Conservation (phyloP, 169 alveolate species). For the Perkinsus olseni region DNA sequence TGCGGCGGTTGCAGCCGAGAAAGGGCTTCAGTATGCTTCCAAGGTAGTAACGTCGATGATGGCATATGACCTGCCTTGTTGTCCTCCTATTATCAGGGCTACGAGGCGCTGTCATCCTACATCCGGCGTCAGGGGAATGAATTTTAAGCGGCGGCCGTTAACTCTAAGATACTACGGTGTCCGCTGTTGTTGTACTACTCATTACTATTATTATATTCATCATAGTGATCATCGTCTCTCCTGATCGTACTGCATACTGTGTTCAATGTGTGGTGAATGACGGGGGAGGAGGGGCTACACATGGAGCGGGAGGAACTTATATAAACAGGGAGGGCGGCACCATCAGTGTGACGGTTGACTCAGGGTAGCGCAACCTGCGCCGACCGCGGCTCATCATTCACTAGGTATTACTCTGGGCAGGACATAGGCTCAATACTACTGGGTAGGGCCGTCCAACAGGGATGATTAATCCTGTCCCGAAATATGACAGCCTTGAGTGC, state of each 20-base stretch:
- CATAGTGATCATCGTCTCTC: neutral
- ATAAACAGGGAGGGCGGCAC: too few relatives aligned
- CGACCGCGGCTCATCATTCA: too few relatives aligned
- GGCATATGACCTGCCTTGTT: neutral
- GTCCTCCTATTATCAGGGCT: neutral
- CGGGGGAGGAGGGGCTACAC: neutral
- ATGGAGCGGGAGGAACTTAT: too few relatives aligned
- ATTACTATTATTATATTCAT: neutral
- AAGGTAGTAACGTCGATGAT: neutral
- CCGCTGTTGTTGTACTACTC: neutral
- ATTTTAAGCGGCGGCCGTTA: neutral
- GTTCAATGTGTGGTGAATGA: neutral
- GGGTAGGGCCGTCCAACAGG: too few relatives aligned
- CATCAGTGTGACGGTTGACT: too few relatives aligned
- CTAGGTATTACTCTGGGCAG: too few relatives aligned
- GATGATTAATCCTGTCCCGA: too few relatives aligned
- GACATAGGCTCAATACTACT: too few relatives aligned
- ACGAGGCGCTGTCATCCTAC: neutral
- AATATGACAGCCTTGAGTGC: too few relatives aligned
- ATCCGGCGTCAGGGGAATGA: neutral
- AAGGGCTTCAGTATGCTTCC: neutral
- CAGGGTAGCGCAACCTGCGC: too few relatives aligned
- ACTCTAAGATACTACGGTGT: too few relatives aligned
- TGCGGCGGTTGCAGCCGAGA: neutral
- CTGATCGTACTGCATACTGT: neutral